Conservation (phyloP, 129 eudicot species). For the Logfia minima region DNA sequence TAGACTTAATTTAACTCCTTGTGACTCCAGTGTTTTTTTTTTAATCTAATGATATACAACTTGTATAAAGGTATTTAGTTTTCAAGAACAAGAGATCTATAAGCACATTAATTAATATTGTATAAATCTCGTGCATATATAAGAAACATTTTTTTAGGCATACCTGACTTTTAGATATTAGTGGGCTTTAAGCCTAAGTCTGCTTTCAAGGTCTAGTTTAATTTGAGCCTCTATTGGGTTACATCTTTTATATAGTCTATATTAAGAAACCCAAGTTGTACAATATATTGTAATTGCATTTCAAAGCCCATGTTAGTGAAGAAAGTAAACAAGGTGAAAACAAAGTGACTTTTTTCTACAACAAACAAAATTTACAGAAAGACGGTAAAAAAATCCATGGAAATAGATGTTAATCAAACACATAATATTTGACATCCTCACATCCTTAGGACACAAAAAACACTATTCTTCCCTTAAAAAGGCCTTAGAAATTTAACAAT, state of each 20-base stretch:
- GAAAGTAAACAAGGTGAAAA: not conserved
- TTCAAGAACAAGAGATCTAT: not conserved
- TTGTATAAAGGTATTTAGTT: not conserved
- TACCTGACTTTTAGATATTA: not conserved
- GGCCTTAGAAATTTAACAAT: slow-evolving; percentile 34
- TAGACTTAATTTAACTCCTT: not conserved
- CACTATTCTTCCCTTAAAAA: slow-evolving; percentile 23
- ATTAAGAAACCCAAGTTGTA: not conserved
- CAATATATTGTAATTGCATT: not conserved
- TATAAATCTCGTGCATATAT: not conserved
- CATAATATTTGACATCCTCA: slow-evolving; percentile 39
- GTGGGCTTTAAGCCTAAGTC: not conserved
- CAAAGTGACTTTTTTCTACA: slow-evolving; percentile 28
- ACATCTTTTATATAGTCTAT: not conserved
- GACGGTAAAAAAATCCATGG: slow-evolving; percentile 16
- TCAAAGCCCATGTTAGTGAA: not conserved
- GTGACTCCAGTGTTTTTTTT: not conserved
- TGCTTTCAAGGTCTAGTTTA: not conserved
- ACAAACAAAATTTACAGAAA: slow-evolving; percentile 39
- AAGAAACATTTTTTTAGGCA: not conserved
- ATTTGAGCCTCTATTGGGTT: not conserved
- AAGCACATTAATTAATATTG: not conserved
- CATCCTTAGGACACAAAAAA: slow-evolving; percentile 20
- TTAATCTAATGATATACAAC: not conserved
- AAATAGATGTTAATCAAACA: slow-evolving; percentile 31